Percentiles rank a stretch among this genome's conserved stretches.
Conservation (phyloP, 164 flowering plant species). For the Nymphaea thermarum region DNA sequence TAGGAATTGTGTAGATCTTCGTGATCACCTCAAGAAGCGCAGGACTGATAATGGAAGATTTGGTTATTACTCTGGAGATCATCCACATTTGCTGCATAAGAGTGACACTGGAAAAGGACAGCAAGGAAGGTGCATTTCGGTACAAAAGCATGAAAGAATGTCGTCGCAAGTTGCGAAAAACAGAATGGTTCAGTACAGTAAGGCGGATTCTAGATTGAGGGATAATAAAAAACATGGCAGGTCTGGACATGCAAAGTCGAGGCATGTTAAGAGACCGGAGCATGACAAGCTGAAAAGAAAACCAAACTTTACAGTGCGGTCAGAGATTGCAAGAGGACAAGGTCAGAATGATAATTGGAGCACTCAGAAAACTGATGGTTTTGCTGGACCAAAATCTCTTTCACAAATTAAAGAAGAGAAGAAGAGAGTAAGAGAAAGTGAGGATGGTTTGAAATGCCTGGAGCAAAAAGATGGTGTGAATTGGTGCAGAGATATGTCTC, state of each 20-base stretch:
- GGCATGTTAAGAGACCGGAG: not conserved
- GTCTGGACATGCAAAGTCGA: conserved; percentile 12
- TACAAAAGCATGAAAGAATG: conserved; percentile 18
- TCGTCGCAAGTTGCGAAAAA: conserved; percentile 22
- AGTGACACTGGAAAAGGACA: conserved; percentile 11
- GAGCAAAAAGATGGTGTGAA: not conserved
- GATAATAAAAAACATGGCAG: conserved; percentile 3
- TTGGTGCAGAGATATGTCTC: conserved; percentile 2
- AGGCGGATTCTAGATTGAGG: conserved; percentile 7
- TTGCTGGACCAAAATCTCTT: conserved; percentile 53
- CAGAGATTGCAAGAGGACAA: not conserved
- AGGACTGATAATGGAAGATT: conserved; percentile 14
- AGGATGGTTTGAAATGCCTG: conserved; percentile 7
- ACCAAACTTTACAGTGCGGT: not conserved
- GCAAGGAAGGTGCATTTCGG: conserved; percentile 8
- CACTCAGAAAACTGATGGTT: conserved; percentile 14
- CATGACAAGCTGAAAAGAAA: no score
- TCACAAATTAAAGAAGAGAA: conserved; percentile 53
- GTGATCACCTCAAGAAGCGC: conserved; percentile 31
- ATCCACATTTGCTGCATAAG: conserved; percentile 8
- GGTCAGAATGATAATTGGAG: not conserved
- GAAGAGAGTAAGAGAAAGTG: conserved; percentile 20
- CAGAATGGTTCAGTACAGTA: conserved; percentile 10
- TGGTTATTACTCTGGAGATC: conserved; percentile 14
- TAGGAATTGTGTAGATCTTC: conserved; percentile 25